phyloP scores from a whole-genome alignment of 257 asterid species.

The Orobanche coerulescens region DNA sequence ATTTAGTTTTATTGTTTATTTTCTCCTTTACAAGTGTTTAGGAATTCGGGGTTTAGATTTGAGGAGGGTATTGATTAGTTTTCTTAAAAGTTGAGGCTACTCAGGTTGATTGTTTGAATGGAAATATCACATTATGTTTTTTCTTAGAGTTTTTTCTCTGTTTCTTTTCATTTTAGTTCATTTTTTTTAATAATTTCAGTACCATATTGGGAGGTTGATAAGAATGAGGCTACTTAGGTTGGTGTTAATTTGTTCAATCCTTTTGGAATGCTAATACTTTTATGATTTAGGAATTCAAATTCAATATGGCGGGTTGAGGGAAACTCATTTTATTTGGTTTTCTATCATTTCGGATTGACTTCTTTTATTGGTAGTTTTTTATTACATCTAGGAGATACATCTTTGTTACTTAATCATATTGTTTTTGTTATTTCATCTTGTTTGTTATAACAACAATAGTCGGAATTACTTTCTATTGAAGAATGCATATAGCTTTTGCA shows the following conservation, averaged over 20 bases:
- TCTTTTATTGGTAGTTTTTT: too few relatives aligned
- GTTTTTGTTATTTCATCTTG: background rate
- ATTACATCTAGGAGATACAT: too few relatives aligned
- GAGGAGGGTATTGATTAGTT: too few relatives aligned
- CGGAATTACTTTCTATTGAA: background rate
- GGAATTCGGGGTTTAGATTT: too few relatives aligned
- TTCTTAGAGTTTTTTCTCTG: background rate
- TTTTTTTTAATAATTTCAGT: background rate
- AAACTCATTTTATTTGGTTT: background rate
- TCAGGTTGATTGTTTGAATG: slow-evolving; percentile 1
- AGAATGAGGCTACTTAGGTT: background rate
- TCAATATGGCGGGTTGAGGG: too few relatives aligned
- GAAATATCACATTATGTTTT: background rate
- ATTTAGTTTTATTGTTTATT: too few relatives aligned
- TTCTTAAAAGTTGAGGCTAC: too few relatives aligned
- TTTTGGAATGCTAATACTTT: background rate
- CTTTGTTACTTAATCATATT: background rate
- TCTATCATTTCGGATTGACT: background rate
- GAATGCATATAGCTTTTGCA: too few relatives aligned
- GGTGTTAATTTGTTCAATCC: background rate
- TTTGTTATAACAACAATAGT: background rate
- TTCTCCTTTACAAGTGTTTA: too few relatives aligned
- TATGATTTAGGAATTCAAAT: background rate
- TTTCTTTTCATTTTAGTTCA: background rate
- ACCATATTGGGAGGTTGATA: background rate